phyloP scores from a whole-genome alignment of 768 basidiomycete genomes.

The Xerocomus potaroensis region DNA sequence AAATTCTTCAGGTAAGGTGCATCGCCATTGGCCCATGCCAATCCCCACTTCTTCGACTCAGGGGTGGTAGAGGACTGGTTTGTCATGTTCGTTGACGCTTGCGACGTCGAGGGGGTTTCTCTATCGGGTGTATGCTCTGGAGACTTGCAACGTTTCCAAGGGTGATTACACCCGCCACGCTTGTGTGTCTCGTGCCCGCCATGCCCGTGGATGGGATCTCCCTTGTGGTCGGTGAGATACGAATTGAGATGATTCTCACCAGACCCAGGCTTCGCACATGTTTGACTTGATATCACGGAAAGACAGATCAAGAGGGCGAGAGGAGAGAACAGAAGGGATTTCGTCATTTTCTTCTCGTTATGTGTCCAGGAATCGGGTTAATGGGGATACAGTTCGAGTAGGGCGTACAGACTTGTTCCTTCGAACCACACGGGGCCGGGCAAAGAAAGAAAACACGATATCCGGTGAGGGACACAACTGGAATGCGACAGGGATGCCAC shows the following conservation, averaged over 20 bases:
- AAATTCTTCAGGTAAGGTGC: conserved; percentile 48
- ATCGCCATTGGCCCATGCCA: conserved; percentile 65
- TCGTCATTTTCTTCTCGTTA: conserved; percentile 18
- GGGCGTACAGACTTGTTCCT: too few species aligned
- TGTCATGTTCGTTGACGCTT: neutral
- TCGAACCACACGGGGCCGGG: too few species aligned
- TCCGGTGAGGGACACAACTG: too few species aligned
- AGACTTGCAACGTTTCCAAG: conserved; percentile 16
- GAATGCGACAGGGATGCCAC: too few species aligned
- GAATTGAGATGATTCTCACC: conserved; percentile 3
- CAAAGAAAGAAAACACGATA: too few species aligned
- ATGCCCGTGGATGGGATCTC: neutral
- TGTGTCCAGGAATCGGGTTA: too few species aligned
- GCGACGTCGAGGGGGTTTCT: neutral
- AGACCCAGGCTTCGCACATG: conserved; percentile 1
- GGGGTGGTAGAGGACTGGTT: neutral
- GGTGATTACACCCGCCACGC: conserved; percentile 11
- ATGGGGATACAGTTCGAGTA: too few species aligned
- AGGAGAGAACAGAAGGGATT: conserved; percentile 2
- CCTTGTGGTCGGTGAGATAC: neutral
- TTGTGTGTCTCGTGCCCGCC: conserved; percentile 12
- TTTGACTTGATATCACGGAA: neutral
- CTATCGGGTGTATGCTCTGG: conserved; percentile 6
- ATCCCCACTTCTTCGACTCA: conserved; percentile 47
- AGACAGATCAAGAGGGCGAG: conserved; percentile 13